Evolutionary conservation across 2,329 filamentous ascomycete species (phyloP), one percentile per base, ranked within the genome.

Genomic region (Pseudogymnoascus sp.): DNA sequence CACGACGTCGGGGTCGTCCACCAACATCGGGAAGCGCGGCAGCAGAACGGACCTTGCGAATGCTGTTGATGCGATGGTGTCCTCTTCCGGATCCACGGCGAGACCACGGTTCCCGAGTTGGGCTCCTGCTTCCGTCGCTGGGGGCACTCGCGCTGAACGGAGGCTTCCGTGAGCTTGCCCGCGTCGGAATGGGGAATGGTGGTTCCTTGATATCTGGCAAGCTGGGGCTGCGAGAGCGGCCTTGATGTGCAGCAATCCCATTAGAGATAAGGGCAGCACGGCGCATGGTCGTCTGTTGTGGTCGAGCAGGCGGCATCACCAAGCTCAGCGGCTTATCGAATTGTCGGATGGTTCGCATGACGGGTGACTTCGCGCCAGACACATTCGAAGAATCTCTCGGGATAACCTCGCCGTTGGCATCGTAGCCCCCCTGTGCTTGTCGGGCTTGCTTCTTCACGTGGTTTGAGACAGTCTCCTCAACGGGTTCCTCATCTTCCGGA

Each of bases 171-270:
- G 93, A 99, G 75, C 93, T 97, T 31, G 91, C 90, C 63, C 95
- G 82, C 2, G 87, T 88, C 0, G 95, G 95, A 6, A 99, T 96
- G 0, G 95, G 93, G 78, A 96, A 97, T 0, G 95, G 95, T 29
- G 95, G 93, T 61, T 85, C 80, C 31, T 74, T 70, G 24, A 79
- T 65, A 65, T 86, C 91, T 60, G 79, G 81, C 62, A 85, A 75
- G 72, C 82, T 91, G 59, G 88, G 86, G 71, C 86, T 91, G 65
- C 84, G 78, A 8, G 87, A 80, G 37, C 85, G 82, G 56, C 80
- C 78, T 64, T 82, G 81, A 67, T 93, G 90, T 10, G 85, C 86
- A 26, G 83, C 84, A 61, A 91, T 87, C 16, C 90, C 89, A 71
- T 82, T 93, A 66, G 91, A 88, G 61, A 93, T 92, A 80, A 95